A percentile compares a stretch with the other conserved stretches of the same genome.
Evolutionary conservation across 2,329 filamentous ascomycete genomes (phyloP).

Genomic region (Lecanosticta acicola): DNA sequence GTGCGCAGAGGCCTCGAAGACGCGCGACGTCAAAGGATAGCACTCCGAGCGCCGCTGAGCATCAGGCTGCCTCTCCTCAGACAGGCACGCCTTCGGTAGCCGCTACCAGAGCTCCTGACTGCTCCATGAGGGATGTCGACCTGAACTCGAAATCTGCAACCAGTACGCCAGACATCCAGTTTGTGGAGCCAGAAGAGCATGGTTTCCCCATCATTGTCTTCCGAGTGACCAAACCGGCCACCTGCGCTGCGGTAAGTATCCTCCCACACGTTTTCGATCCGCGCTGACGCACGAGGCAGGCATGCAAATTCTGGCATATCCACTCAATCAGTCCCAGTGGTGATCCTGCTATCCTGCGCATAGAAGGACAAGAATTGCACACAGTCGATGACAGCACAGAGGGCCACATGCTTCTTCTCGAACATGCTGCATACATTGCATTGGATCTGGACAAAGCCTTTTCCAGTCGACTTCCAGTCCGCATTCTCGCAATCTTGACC

Average conservation of each 20-base stretch:
- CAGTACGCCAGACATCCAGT: slow-evolving; percentile 12
- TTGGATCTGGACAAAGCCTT: not conserved
- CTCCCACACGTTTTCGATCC: not conserved
- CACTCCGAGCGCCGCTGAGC: not conserved
- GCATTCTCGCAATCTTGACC: slow-evolving; percentile 18
- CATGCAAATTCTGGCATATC: not conserved
- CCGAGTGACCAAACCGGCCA: slow-evolving; percentile 6
- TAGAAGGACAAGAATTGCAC: slow-evolving; percentile 20
- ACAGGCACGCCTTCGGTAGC: not conserved
- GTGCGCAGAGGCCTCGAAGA: not conserved
- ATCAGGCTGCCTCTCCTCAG: not conserved
- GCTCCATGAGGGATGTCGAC: slow-evolving; percentile 13
- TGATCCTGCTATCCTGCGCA: slow-evolving; percentile 9
- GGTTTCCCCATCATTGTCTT: slow-evolving; percentile 17
- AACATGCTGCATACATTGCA: slow-evolving; percentile 12
- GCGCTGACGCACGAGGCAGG: not conserved
- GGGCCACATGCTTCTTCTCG: slow-evolving; percentile 16
- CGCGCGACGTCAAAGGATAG: not conserved
- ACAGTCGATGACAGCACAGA: slow-evolving; percentile 5
- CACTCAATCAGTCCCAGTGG: not conserved
- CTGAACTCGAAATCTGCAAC: slow-evolving; percentile 16
- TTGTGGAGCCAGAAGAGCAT: slow-evolving; percentile 10
- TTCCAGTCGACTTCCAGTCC: slow-evolving; percentile 4
- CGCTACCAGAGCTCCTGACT: not conserved
- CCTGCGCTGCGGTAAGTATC: not conserved